phyloP scores from a whole-genome alignment of 2,329 filamentous ascomycete genomes.

The Aspergillus pseudoglaucus region DNA sequence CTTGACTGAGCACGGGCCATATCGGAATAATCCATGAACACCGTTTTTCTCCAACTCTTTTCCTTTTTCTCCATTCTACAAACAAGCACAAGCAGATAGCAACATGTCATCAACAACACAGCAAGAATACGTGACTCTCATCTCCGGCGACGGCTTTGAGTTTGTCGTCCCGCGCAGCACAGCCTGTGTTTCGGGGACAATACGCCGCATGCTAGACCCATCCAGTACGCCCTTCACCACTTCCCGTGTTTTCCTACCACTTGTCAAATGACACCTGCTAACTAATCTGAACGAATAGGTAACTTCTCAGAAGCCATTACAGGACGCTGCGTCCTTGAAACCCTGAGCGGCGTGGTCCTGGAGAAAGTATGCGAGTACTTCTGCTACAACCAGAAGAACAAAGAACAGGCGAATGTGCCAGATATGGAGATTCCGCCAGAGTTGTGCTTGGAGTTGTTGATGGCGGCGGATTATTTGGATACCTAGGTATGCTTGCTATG shows the following conservation, averaged over 20 bases:
- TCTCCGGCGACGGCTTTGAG: constrained; percentile 59
- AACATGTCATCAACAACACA: constrained; percentile 12
- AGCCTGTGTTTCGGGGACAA: constrained; percentile 55
- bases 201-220: constrained; percentile 59
- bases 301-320: constrained; percentile 56
- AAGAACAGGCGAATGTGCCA: constrained; percentile 53
- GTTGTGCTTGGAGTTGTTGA: constrained; percentile 58
- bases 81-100: not conserved
- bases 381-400: constrained; percentile 61
- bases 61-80: not conserved
- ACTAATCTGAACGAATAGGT: constrained; percentile 33
- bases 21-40: not conserved
- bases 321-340: constrained; percentile 54
- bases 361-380: constrained; percentile 67
- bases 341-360: constrained; percentile 56
- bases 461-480: constrained; percentile 62
- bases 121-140: constrained; percentile 56
- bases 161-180: constrained; percentile 57
- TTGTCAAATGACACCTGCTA: not conserved
- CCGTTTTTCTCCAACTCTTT: not conserved
- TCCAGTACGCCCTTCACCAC: too few species aligned
- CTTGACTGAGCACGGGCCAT: constrained; percentile 25
- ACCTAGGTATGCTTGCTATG: constrained; percentile 13
- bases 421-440: constrained; percentile 63
- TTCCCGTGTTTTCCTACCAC: too few species aligned